A percentile compares a stretch with the other conserved stretches of the same genome.
Evolutionary conservation across 108 stramenopile genomes (phyloP).

Genomic region (Seminavis robusta): DNA sequence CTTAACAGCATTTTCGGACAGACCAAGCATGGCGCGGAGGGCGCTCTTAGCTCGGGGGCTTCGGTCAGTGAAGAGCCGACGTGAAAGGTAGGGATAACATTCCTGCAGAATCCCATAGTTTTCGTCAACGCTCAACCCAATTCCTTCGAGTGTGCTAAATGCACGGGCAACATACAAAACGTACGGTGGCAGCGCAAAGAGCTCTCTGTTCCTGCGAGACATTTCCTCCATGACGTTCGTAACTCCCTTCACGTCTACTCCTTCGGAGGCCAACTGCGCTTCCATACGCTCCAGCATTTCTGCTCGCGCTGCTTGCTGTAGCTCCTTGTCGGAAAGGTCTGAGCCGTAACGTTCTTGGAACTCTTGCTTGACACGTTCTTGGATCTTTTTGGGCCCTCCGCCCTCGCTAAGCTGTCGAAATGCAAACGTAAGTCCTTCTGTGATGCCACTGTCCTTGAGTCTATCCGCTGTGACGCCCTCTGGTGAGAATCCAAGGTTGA

Average conservation of each 20-base stretch:
- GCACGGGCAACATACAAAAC: conserved; percentile 81
- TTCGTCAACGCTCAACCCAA: conserved; percentile 80
- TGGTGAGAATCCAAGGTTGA: conserved; percentile 77
- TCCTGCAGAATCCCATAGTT: conserved; percentile 87
- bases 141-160: conserved; percentile 85
- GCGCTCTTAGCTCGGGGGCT: conserved; percentile 78
- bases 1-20: conserved; percentile 35
- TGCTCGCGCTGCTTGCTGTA: conserved; percentile 48
- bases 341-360: conserved; percentile 68
- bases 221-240: conserved; percentile 81
- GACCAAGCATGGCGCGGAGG: conserved; percentile 75
- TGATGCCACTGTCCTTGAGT: conserved; percentile 57
- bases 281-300: conserved; percentile 78
- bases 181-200: conserved; percentile 74
- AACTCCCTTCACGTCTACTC: conserved; percentile 76
- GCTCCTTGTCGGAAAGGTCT: conserved; percentile 52
- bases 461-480: conserved; percentile 56
- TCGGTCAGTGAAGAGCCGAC: conserved; percentile 83
- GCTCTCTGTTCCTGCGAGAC: conserved; percentile 68
- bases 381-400: conserved; percentile 77
- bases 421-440: conserved; percentile 71
- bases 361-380: conserved; percentile 73
- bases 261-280: conserved; percentile 61
- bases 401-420: conserved; percentile 67
- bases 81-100: conserved; percentile 85